Evolutionary conservation across 2,329 filamentous ascomycete genomes (phyloP).

Genomic region (Apiospora kogelbergensis): DNA sequence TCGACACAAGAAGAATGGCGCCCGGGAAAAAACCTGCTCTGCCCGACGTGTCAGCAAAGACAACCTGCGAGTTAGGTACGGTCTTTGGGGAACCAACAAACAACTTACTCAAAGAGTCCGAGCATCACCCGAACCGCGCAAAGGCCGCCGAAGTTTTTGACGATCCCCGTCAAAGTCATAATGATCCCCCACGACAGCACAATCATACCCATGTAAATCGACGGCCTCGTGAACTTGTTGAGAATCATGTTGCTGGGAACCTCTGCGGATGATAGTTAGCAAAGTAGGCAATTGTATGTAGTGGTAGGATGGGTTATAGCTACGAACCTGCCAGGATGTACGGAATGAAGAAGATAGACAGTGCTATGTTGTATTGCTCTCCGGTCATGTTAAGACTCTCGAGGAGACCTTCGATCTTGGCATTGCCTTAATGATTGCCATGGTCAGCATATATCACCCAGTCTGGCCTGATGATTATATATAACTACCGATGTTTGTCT

Average conservation of each 20-base stretch:
- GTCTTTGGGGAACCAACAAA: too few relatives aligned
- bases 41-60: not conserved
- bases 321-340: constrained; percentile 22
- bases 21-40: constrained; percentile 35
- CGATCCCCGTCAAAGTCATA: constrained; percentile 38
- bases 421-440: constrained; percentile 24
- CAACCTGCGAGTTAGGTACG: too few relatives aligned
- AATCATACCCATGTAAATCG: constrained; percentile 40
- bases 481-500: constrained; percentile 22
- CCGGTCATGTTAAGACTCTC: constrained; percentile 31
- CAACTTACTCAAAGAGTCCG: constrained; percentile 35
- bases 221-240: constrained; percentile 39
- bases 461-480: constrained; percentile 5
- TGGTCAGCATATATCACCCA: not conserved
- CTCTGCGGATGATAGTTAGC: constrained; percentile 19
- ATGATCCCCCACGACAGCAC: constrained; percentile 37
- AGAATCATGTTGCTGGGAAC: constrained; percentile 41
- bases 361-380: constrained; percentile 28
- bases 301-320: not conserved
- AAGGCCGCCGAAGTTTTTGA: constrained; percentile 39
- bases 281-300: too few relatives aligned
- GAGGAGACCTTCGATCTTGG: constrained; percentile 26
- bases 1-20: constrained; percentile 31
- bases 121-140: constrained; percentile 41
- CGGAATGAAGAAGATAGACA: constrained; percentile 30